Base-by-base conservation (phyloP, 2,329 filamentous ascomycete genomes). In the Trichoderma guizhouense region DNA sequence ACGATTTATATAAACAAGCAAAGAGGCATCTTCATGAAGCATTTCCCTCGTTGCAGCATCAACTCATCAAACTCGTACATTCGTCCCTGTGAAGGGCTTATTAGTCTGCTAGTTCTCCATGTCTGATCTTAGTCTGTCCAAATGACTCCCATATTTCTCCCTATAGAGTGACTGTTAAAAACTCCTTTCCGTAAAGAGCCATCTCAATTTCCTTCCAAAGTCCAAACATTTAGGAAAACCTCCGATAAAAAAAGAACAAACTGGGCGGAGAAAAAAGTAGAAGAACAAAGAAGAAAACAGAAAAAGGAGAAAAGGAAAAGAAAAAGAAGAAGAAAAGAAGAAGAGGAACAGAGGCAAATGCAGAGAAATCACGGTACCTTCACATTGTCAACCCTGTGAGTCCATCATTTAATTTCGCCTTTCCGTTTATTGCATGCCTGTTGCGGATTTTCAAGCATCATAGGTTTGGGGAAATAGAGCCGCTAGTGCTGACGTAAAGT, bases 31-130 rank as follows among this genome's bases (percentile, higher is more conserved):
- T 47, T 61, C 39, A 53, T 62, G 7, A 51, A 61, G 66, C 66
- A 51, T 34, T 69, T 43, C 12, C 53, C 43, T 62, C 28, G 55
- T 69, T 39, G 32, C n/a, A 60, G 6, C 51, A 71, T 71, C 26
- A 47, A n/a, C 39, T 71, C 69, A 65, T 71, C 53, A 60, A 66
- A 47, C 61, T 64, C 61, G 51, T 71, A 71, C 60, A 71, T 66
- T 39, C 51, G 15, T 71, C 69, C 69, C 69, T 71, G 69, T 21
- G 69, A 71, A 71, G 69, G 69, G 60, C 69, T 34, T 62, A 65
- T 70, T 64, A 58, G 69, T 71, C 69, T 66, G 69, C 61, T 39
- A 60, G 28, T 58, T 63, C 51, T n/a, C 57, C 66, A n/a, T 36
- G n/a, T 36, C 28, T 43, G 30, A 53, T 51, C 39, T 62, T 62